phyloP scores from a whole-genome alignment of 2,329 filamentous ascomycete genomes.

The Pestalotiopsis fici region DNA sequence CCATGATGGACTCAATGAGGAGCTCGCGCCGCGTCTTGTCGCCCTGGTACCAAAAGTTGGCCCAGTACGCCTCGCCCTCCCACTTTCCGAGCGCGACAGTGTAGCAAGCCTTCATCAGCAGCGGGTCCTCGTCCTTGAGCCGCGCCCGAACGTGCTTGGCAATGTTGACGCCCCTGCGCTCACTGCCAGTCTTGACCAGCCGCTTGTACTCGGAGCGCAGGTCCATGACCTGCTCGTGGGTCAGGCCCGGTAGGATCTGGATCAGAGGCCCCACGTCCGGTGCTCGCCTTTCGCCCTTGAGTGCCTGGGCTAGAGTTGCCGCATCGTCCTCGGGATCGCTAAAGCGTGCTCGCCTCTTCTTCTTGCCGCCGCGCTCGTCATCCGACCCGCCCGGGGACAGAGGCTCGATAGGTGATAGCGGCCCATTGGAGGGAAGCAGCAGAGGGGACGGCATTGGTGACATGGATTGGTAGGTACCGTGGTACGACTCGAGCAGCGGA shows the following conservation, averaged over 20 bases:
- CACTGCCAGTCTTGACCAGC: constrained; percentile 75
- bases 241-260: constrained; percentile 80
- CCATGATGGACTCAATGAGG: constrained; percentile 91
- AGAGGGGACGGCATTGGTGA: constrained; percentile 92
- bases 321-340: constrained; percentile 85
- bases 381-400: constrained; percentile 56
- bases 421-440: constrained; percentile 55
- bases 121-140: constrained; percentile 72
- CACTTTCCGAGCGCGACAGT: constrained; percentile 85
- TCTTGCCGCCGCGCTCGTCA: constrained; percentile 44
- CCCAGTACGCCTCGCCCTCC: constrained; percentile 96
- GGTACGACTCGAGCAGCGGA: constrained; percentile 88
- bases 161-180: constrained; percentile 78
- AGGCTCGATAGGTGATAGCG: constrained; percentile 44
- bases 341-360: constrained; percentile 68
- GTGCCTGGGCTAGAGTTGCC: constrained; percentile 71
- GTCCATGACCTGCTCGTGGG: constrained; percentile 84
- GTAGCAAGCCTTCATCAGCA: constrained; percentile 89
- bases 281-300: constrained; percentile 62
- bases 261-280: constrained; percentile 73
- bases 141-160: constrained; percentile 80
- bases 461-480: constrained; percentile 90
- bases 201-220: constrained; percentile 89
- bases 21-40: constrained; percentile 83
- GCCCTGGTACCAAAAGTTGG: constrained; percentile 95